Evolutionary conservation across 2,329 filamentous ascomycete genomes (phyloP), one percentile per base, ranked within the genome.

Genomic region (Colletotrichum sp.): DNA sequence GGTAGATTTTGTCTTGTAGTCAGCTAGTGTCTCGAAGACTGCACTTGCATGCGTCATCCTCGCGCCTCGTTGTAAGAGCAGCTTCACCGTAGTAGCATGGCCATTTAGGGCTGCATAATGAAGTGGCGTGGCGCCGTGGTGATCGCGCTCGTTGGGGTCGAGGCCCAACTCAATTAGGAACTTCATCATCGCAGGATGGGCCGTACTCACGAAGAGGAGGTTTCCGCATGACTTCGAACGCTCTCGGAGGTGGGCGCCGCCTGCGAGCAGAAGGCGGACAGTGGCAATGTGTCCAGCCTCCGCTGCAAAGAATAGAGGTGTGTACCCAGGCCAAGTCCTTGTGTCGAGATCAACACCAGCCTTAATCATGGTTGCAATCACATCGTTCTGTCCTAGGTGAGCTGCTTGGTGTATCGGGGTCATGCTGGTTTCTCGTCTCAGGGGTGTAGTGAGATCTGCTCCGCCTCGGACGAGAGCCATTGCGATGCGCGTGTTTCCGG

Each of bases 331-430:
- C 71, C 79, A 79, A 24, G 80, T 78, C 13, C 61, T 74, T 9
- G 78, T 78, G 18, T 79, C 79, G 55, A 80, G 68, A 63, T 80
- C 69, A 24, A 75, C 74, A 24, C 77, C 77, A 9, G 78, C 69
- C 13, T 77, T 77, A 18, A 82, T 72, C 70, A 83, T 79, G 32
- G 79, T 72, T 34, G 78, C 76, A 8, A 80, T 74, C 36, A 80
- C 78, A 5, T 77, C 78, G 26, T 80, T 78, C 13, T 80, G 75
- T n/a, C 81, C 82, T 28, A 79, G 72, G 30, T 78, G 75, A 18
- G 80, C 80, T 15, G 82, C 82, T 24, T 80, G 77, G 64, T 83
- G 82, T 7, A 84, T 55, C 6, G 82, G 80, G n/a, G 80, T 84
- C 71, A 76, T 78, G 32, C 78, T 77, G 32, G 79, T 73, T 59